These are phyloP conservation scores for Plectranthus barbatus DNA, from an alignment of 257 asterid species.

Conservation along the genomic window DNA sequence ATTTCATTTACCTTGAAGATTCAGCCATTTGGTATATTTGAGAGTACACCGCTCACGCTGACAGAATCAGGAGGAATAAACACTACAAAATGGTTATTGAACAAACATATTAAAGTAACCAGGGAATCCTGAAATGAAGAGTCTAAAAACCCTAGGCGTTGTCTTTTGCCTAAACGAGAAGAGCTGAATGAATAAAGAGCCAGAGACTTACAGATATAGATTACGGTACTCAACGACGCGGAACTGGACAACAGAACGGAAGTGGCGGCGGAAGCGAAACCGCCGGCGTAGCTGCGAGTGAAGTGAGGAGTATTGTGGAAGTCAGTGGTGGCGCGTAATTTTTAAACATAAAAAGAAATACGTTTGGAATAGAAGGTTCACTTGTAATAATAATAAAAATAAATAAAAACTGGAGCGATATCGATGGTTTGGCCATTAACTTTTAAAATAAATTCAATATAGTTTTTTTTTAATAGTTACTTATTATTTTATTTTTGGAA, in stretches of 20 bases:
- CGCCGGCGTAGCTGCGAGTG: conserved; percentile 5
- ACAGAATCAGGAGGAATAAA: not conserved
- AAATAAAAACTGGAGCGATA: too few species aligned
- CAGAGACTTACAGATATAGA: not conserved
- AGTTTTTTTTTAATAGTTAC: too few species aligned
- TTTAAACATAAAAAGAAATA: conserved; percentile 9
- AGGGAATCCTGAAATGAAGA: not conserved
- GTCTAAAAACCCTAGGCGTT: conserved; percentile 27
- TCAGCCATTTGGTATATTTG: conserved; percentile 30
- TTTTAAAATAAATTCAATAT: too few species aligned
- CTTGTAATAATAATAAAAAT: too few species aligned
- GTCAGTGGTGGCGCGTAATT: conserved; percentile 35
- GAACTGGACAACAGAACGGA: not conserved
- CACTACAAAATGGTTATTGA: not conserved
- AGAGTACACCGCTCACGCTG: conserved; percentile 15
- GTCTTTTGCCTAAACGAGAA: conserved; percentile 1
- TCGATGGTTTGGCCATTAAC: too few species aligned
- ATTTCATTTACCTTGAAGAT: conserved; percentile 29
- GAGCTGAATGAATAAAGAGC: not conserved
- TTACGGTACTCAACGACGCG: not conserved
- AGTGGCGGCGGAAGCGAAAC: conserved; percentile 22
- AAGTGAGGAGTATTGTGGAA: conserved; percentile 3
- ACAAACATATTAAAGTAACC: not conserved
- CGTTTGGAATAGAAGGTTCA: not conserved
- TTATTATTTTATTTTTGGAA: too few species aligned